A percentile compares a stretch with the other conserved stretches of the same genome.
Evolutionary conservation across 192 early-diverging fungal genomes (phyloP).

Genomic region (Entophlyctis luteolus): DNA sequence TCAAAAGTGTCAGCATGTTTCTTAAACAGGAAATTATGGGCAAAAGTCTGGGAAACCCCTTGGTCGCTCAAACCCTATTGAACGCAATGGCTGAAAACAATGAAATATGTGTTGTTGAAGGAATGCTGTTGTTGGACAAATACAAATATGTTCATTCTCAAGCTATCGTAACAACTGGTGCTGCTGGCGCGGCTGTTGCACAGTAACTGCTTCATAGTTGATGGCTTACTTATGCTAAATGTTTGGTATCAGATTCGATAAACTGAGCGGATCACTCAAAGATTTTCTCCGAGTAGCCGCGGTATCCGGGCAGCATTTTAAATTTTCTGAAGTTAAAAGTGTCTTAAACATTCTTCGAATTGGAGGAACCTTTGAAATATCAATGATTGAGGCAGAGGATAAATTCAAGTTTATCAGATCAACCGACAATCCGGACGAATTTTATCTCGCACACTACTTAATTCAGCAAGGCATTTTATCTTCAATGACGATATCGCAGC

Average conservation of each 20-base stretch:
- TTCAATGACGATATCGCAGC: neutral
- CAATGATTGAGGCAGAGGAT: neutral
- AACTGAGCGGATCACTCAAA: neutral
- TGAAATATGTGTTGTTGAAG: neutral
- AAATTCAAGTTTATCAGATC: slow-evolving; percentile 10
- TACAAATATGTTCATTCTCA: too few species aligned
- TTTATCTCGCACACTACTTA: slow-evolving; percentile 13
- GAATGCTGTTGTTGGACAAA: neutral
- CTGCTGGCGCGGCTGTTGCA: neutral
- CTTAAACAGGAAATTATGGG: neutral
- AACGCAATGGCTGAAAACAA: slow-evolving; percentile 8
- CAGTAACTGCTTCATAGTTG: slow-evolving; percentile 1
- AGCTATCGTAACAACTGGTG: neutral
- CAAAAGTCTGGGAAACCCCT: slow-evolving; percentile 1
- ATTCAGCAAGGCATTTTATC: slow-evolving; percentile 13
- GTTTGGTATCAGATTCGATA: neutral
- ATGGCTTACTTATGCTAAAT: neutral
- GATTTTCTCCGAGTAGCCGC: neutral
- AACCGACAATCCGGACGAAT: slow-evolving; percentile 8
- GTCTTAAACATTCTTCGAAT: neutral
- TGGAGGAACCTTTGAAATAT: neutral
- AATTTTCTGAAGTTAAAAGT: neutral
- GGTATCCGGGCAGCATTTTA: slow-evolving; percentile 11
- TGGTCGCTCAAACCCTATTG: neutral
- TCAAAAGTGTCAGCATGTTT: neutral